phyloP scores from a whole-genome alignment of 192 early-diverging fungal genomes.

The Coemansia javaensis region DNA sequence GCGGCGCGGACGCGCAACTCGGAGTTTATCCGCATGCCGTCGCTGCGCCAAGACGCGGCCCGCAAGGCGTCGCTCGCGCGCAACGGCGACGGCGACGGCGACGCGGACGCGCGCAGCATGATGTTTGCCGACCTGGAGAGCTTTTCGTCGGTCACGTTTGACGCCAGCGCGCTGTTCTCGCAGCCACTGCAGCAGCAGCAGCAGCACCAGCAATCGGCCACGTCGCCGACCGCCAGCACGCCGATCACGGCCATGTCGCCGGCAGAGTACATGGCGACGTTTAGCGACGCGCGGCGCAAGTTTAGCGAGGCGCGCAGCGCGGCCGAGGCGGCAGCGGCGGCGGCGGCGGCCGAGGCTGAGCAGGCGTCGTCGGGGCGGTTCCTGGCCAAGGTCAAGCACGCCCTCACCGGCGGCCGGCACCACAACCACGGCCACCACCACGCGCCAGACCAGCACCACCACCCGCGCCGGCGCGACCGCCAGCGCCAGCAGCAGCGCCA shows the following conservation, averaged over 20 bases:
- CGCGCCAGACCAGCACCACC: not conserved
- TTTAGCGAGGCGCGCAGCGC: slow-evolving; percentile 13
- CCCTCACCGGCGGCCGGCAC: slow-evolving; percentile 24
- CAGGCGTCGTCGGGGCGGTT: slow-evolving; percentile 33
- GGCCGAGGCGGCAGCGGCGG: slow-evolving; percentile 2
- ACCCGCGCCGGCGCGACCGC: not conserved
- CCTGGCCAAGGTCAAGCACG: slow-evolving; percentile 37
- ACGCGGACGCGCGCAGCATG: not conserved
- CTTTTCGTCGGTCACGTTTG: slow-evolving; percentile 42
- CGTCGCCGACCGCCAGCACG: slow-evolving; percentile 4
- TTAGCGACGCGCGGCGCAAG: slow-evolving; percentile 32
- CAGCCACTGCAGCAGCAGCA: slow-evolving; percentile 9
- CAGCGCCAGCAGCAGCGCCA: not conserved
- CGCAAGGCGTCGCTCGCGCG: not conserved
- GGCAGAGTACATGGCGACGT: slow-evolving; percentile 31
- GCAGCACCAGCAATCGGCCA: not conserved
- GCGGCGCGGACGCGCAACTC: slow-evolving; percentile 3
- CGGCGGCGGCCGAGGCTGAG: slow-evolving; percentile 2
- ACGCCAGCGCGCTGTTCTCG: slow-evolving; percentile 31
- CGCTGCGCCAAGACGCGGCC: not conserved
- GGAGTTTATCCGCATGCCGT: not conserved
- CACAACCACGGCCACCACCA: slow-evolving; percentile 1
- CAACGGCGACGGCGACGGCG: not conserved
- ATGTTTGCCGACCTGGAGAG: slow-evolving; percentile 6
- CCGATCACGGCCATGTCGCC: slow-evolving; percentile 12